A percentile compares a stretch with the other conserved stretches of the same genome.
phyloP scores from a whole-genome alignment of 2,329 filamentous ascomycete species.

The Eutypa lata region DNA sequence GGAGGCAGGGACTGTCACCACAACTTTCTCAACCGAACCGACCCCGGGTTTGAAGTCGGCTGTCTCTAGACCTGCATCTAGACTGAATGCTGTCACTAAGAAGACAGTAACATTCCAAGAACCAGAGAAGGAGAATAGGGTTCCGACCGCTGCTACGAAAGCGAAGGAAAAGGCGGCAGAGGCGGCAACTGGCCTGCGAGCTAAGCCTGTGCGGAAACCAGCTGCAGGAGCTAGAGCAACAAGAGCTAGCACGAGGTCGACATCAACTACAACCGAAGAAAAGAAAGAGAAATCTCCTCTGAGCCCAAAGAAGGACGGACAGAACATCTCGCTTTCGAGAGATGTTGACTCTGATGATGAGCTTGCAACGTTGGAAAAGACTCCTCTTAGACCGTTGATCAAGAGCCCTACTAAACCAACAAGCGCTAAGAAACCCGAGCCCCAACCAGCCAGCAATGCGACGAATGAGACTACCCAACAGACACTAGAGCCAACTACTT shows the following conservation, averaged over 20 bases:
- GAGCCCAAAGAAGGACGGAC: conserved; percentile 63
- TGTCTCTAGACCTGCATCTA: conserved; percentile 28
- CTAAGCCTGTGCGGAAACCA: conserved; percentile 48
- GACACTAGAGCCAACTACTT: conserved; percentile 31
- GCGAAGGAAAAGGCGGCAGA: conserved; percentile 29
- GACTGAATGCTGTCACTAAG: conserved; percentile 32
- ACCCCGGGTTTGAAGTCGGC: conserved; percentile 39
- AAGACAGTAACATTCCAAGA: conserved; percentile 64
- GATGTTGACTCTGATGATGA: conserved; percentile 58
- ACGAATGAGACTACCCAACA: conserved; percentile 27
- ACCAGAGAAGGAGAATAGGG: conserved; percentile 62
- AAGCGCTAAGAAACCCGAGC: conserved; percentile 33
- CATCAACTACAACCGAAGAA: conserved; percentile 28
- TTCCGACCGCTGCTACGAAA: conserved; percentile 34
- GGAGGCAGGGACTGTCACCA: conserved; percentile 39
- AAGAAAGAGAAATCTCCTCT: conserved; percentile 48
- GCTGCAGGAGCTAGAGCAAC: conserved; percentile 33
- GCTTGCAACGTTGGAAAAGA: conserved; percentile 49
- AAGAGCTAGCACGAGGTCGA: conserved; percentile 31
- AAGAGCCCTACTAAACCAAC: conserved; percentile 53
- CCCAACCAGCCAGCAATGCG: conserved; percentile 20
- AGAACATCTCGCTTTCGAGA: conserved; percentile 43
- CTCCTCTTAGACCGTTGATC: conserved; percentile 49
- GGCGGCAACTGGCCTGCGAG: conserved; percentile 36
- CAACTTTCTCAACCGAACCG: conserved; percentile 28